Percentiles rank a stretch among this genome's conserved stretches.
Evolutionary conservation across 2,329 filamentous ascomycete species (phyloP).

Genomic region (Penicillium sp.): DNA sequence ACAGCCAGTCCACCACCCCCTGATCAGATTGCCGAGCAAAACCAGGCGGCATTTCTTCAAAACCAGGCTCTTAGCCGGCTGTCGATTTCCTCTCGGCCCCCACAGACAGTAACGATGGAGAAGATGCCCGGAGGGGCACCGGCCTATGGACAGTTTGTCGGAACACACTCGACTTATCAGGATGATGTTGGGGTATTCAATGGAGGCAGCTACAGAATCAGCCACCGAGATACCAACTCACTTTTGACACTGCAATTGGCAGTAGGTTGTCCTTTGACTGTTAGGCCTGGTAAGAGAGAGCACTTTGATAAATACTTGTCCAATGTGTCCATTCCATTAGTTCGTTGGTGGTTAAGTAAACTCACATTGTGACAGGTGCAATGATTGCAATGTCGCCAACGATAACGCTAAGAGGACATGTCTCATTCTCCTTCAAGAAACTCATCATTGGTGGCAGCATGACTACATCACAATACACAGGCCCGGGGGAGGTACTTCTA

Average conservation of each 20-base stretch:
- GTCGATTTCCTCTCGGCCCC: too few species aligned
- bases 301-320: too few species aligned
- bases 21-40: not conserved
- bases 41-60: not conserved
- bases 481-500: slow-evolving; percentile 84
- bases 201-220: slow-evolving; percentile 89
- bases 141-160: slow-evolving; percentile 58
- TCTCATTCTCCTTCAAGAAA: slow-evolving; percentile 91
- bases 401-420: slow-evolving; percentile 79
- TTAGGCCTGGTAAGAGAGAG: slow-evolving; percentile 65
- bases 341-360: too few species aligned
- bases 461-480: slow-evolving; percentile 74
- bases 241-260: slow-evolving; percentile 86
- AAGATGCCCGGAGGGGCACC: slow-evolving; percentile 44
- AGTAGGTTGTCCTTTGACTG: slow-evolving; percentile 77
- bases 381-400: slow-evolving; percentile 96
- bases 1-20: too few species aligned
- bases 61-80: not conserved
- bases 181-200: slow-evolving; percentile 98
- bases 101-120: slow-evolving; percentile 2
- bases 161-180: slow-evolving; percentile 59
- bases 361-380: slow-evolving; percentile 48
- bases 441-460: slow-evolving; percentile 80
- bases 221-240: slow-evolving; percentile 86
- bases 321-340: too few species aligned